These are phyloP conservation scores for Calophaca sinica DNA, from an alignment of 306 rosid species.

Conservation along the genomic window DNA sequence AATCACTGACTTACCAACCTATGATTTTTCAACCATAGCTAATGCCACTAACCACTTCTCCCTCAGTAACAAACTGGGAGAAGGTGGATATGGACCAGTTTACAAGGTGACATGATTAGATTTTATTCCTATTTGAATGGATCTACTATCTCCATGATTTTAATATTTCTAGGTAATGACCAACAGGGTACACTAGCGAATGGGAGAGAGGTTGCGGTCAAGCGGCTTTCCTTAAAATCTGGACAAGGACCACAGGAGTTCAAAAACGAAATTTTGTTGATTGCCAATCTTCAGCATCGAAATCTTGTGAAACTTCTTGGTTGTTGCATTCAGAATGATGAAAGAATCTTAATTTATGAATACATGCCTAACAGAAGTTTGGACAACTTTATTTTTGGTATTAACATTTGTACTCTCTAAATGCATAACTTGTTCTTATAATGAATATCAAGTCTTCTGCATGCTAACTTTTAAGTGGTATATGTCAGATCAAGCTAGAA, in stretches of 20 bases:
- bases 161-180: background rate
- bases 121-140: background rate
- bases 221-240: slow-evolving; percentile 53
- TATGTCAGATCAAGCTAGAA: slow-evolving; percentile 47
- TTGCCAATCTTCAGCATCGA: slow-evolving; percentile 54
- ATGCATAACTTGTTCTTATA: background rate
- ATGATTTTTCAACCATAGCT: slow-evolving; percentile 47
- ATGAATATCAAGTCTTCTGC: background rate
- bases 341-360: slow-evolving; percentile 59
- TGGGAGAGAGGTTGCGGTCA: slow-evolving; percentile 56
- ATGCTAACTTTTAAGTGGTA: slow-evolving; percentile 16
- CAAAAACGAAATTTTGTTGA: slow-evolving; percentile 50
- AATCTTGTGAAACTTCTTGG: slow-evolving; percentile 66
- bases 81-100: slow-evolving; percentile 61
- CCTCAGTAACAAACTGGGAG: slow-evolving; percentile 46
- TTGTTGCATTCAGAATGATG: slow-evolving; percentile 54
- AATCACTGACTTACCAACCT: slow-evolving; percentile 48
- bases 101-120: slow-evolving; percentile 47
- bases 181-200: slow-evolving; percentile 51
- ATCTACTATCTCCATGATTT: background rate
- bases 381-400: slow-evolving; percentile 50
- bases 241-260: slow-evolving; percentile 61
- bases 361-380: slow-evolving; percentile 60
- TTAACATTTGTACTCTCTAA: slow-evolving; percentile 4
- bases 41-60: slow-evolving; percentile 54